phyloP scores from a whole-genome alignment of 169 alveolate genomes.

The Nephromyces sp. region DNA sequence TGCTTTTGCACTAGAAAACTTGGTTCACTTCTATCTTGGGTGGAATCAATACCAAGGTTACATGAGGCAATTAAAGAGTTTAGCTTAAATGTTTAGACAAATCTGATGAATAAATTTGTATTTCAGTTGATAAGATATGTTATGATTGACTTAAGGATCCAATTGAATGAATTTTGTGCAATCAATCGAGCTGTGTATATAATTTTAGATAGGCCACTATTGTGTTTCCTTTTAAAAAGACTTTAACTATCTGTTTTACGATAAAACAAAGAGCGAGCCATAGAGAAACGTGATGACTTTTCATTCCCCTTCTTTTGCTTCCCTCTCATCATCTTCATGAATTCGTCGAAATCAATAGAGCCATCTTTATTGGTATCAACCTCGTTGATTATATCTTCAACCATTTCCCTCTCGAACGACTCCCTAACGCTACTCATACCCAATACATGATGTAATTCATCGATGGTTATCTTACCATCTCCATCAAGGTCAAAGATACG shows the following conservation, averaged over 20 bases:
- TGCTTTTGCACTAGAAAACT: too few relatives aligned
- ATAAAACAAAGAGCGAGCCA: constrained; percentile 25
- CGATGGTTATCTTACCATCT: constrained; percentile 72
- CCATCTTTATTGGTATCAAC: constrained; percentile 50
- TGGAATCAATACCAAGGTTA: too few relatives aligned
- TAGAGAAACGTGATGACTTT: constrained; percentile 13
- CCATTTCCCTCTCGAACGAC: constrained; percentile 44
- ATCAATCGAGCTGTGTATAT: too few relatives aligned
- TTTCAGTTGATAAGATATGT: too few relatives aligned
- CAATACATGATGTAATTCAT: constrained; percentile 48
- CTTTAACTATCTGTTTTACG: constrained; percentile 4
- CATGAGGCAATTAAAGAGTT: too few relatives aligned
- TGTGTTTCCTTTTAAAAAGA: too few relatives aligned
- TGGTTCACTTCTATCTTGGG: too few relatives aligned
- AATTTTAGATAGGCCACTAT: too few relatives aligned
- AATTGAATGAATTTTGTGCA: too few relatives aligned
- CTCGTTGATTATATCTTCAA: constrained; percentile 55
- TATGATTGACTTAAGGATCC: too few relatives aligned
- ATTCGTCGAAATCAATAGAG: constrained; percentile 81
- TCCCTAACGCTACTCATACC: constrained; percentile 34
- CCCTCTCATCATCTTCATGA: constrained; percentile 71
- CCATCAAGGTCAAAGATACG: constrained; percentile 80
- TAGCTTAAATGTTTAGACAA: too few relatives aligned
- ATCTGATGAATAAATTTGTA: too few relatives aligned
- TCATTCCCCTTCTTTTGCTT: constrained; percentile 11